Evolutionary conservation across 2,329 filamentous ascomycete genomes (phyloP), one percentile per base, ranked within the genome.

Genomic region (Fusarium tricinctum): DNA sequence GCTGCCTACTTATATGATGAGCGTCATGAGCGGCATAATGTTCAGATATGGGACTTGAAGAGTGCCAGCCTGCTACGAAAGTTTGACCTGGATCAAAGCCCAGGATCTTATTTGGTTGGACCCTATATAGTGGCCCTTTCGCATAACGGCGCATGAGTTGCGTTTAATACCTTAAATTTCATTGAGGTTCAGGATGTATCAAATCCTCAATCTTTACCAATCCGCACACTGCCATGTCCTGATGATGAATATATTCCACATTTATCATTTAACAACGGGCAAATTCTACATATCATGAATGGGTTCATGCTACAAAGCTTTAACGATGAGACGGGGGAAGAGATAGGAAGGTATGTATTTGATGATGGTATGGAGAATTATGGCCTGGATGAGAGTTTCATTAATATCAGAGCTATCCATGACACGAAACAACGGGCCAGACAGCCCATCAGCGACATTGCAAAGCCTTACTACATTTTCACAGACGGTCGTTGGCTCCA

Each of bases 21-120:
- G 5, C 4, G 2, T 13, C 13, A 32, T 14, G 10, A 3, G 13
- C 9, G 5, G 5, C 8, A 35, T 28, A 8, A 8, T 28, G 8
- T 30, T 6, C 14, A 42, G 12, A 17, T 57, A 10, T 57, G 53
- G 38, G 46, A 57, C 10, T 5, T 49, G 4, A 7, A 20, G 1
- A 33, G 7, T 19, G 15, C 17, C n/a, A 12, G 3, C 8, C 12
- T 15, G 12, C 2, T 5, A 8, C 3, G 12, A 19, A 2, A 22
- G 6, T 14, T 13, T 8, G 2, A 5, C 3, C 3, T 10, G 2
- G 12, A 12, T 17, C 20, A 28, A 5, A 3, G 12, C 12, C 8
- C 10, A 12, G 9, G 1, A 28, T 1, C 28, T 28, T 1, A 1
- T 5, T 1, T 1, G 12, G 1, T 5, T 4, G 19, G 10, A 9